Base-by-base conservation (phyloP, 352 stramenopile genomes). In the Phytophthora parvispora region DNA sequence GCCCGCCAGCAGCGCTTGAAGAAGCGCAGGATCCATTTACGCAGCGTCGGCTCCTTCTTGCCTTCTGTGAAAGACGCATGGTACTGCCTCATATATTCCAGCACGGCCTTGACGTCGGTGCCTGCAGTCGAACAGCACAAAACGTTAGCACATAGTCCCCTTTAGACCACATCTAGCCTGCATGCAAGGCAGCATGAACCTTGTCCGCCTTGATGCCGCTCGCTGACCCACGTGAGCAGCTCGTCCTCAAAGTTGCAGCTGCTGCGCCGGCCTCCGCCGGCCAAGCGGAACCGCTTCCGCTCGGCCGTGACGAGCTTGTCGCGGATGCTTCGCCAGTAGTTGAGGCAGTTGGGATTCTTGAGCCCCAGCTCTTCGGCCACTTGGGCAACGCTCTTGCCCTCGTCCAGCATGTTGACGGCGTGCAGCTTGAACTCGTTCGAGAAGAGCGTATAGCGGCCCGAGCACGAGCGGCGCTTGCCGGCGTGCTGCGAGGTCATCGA, bases 351-450 rank as follows among this genome's bases (percentile, higher is more conserved):
- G n/a, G 81, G 56, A 50, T 77, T 91, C 67, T 92, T 92, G 25
- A 94, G 70, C 5, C 80, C 81, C 18, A 94, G 74, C 52, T 93
- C 83, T 50, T 84, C 68, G 1, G 83, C 76, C 31, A 94, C 83
- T 55, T 93, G 72, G 10, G 74, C 69, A 27, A 88, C 69, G 16
- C 70, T 92, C 54, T 89, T 90, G 24, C 84, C 86, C 66, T 90
- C 81, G 36, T 94, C 86, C 32, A 94, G 49, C 66, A 81, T 80
- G 55, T 80, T 85, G 7, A 94, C 54, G 20, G 86, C 86, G 4
- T 91, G 89, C 22, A 94, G 60, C 63, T 94, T 94, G 61, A 93
- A 93, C 59, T 92, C 86, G 55, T 94, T 92, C 42, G 84, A 93
- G 61, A 92, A 84, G 8, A 90, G 69, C 54, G 87, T 83, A 64